Conservation (phyloP, 768 basidiomycete genomes). For the Gyrodon lividus region DNA sequence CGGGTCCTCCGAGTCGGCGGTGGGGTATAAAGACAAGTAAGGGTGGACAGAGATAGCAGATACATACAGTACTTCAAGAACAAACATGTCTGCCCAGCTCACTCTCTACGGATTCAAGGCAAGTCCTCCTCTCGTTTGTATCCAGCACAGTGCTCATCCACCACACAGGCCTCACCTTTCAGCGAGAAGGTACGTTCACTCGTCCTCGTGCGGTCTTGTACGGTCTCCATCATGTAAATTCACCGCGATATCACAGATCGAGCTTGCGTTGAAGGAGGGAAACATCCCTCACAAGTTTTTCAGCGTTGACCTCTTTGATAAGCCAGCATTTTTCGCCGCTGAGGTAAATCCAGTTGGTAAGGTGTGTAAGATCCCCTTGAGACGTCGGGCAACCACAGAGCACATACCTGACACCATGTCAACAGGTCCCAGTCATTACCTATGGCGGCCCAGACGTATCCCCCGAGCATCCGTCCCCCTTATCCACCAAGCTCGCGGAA, state of each 20-base stretch:
- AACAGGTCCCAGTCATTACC: conserved; percentile 53
- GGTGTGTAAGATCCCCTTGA: conserved; percentile 32
- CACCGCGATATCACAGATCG: conserved; percentile 35
- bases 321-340: conserved; percentile 63
- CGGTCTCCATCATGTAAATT: background rate
- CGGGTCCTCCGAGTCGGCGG: too few relatives aligned
- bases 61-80: too few relatives aligned
- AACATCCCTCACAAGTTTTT: conserved; percentile 45
- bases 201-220: background rate
- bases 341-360: conserved; percentile 63
- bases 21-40: too few relatives aligned
- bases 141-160: background rate
- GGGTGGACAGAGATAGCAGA: too few relatives aligned
- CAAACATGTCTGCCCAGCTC: background rate
- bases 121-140: background rate
- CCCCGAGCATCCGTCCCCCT: conserved; percentile 53
- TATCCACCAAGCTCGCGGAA: conserved; percentile 60
- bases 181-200: background rate
- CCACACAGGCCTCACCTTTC: background rate
- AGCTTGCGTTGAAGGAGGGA: conserved; percentile 57
- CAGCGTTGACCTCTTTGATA: conserved; percentile 57
- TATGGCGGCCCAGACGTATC: conserved; percentile 57
- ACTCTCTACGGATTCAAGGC: conserved; percentile 6
- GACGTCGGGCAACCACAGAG: background rate
- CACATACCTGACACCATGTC: background rate